These are phyloP conservation scores for Yamadazyma triangularis DNA, from an alignment of 1,139 yeast species.

Conservation along the genomic window DNA sequence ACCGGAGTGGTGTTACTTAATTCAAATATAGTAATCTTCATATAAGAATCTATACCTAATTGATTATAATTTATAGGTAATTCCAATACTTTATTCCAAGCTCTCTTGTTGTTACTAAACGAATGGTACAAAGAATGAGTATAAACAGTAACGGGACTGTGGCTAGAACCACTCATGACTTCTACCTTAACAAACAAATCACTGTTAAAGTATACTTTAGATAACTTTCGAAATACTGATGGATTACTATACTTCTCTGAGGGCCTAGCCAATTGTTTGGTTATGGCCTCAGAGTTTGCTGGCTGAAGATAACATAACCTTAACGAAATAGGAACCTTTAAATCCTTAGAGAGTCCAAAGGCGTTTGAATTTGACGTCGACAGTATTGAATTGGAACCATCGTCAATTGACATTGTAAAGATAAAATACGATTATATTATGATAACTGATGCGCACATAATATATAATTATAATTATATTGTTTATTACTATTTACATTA, in stretches of 20 bases:
- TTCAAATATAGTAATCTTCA: conserved; percentile 66
- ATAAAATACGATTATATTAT: neutral
- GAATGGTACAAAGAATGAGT: conserved; percentile 62
- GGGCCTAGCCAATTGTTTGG: conserved; percentile 35
- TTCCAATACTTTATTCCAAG: conserved; percentile 56
- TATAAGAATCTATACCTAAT: conserved; percentile 55
- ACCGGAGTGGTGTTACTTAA: conserved; percentile 47
- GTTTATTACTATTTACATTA: conserved; percentile 3
- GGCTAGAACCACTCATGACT: conserved; percentile 50
- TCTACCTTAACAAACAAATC: conserved; percentile 63
- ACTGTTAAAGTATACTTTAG: conserved; percentile 48
- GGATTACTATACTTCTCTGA: conserved; percentile 59
- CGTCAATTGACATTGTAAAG: neutral
- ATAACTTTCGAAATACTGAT: conserved; percentile 40
- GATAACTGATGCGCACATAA: neutral
- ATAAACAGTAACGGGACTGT: conserved; percentile 63
- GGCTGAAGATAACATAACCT: conserved; percentile 33
- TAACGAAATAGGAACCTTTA: conserved; percentile 46
- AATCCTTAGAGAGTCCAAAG: conserved; percentile 73
- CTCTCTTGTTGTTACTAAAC: conserved; percentile 43
- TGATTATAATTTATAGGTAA: conserved; percentile 71
- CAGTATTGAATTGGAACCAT: neutral
- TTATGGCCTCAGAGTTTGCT: conserved; percentile 16
- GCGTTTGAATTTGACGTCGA: conserved; percentile 28
- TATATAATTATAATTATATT: too few relatives aligned